phyloP scores from a whole-genome alignment of 352 stramenopile genomes.

The Pythium brachiatum region DNA sequence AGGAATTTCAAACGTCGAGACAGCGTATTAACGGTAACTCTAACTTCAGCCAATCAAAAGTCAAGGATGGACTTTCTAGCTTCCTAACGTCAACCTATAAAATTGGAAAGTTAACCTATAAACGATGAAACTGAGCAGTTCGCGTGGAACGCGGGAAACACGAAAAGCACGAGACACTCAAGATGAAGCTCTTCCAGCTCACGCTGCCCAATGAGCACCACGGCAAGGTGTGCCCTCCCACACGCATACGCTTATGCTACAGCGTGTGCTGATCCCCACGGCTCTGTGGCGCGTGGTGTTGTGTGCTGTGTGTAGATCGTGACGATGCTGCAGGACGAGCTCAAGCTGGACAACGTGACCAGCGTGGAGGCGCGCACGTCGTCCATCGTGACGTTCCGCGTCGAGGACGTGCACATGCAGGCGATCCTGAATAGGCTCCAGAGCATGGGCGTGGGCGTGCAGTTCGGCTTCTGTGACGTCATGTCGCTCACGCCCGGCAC shows the following conservation, averaged over 20 bases:
- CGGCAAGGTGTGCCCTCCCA: constrained; percentile 36
- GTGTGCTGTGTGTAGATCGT: constrained; percentile 44
- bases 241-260: not conserved
- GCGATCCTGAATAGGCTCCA: constrained; percentile 79
- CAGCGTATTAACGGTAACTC: not conserved
- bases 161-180: not conserved
- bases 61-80: no score
- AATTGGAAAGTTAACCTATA: constrained; percentile 2
- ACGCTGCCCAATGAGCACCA: constrained; percentile 85
- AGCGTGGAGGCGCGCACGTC: constrained; percentile 83
- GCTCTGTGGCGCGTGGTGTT: not conserved
- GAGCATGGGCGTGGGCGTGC: constrained; percentile 74
- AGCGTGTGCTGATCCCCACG: not conserved
- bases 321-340: constrained; percentile 73
- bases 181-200: constrained; percentile 88
- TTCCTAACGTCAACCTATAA: not conserved
- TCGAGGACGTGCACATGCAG: constrained; percentile 85
- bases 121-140: not conserved
- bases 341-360: constrained; percentile 81
- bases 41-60: constrained; percentile 15
- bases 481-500: constrained; percentile 86
- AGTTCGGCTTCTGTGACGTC: constrained; percentile 87
- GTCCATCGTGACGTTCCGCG: constrained; percentile 84
- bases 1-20: not conserved
- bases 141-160: not conserved